Evolutionary conservation across 306 rosid species (phyloP).

Genomic region (Medicago truncatula): MtrunA17r5.0-ANR NC_053043.1:14182001-14182500

Average conservation of each 20-base stretch:
- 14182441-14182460: conserved; percentile 57
- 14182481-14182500: conserved; percentile 62
- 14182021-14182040: conserved; percentile 47
- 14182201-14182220: conserved; percentile 45
- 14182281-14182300: conserved; percentile 58
- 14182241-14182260: conserved; percentile 58
- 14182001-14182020: conserved; percentile 52
- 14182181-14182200: conserved; percentile 48
- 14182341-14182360: conserved; percentile 71
- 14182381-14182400: conserved; percentile 61
- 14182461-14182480: conserved; percentile 66
- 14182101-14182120: conserved; percentile 58
- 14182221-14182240: conserved; percentile 54
- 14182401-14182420: conserved; percentile 61
- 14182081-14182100: conserved; percentile 65
- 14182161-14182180: conserved; percentile 59
- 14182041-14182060: conserved; percentile 49
- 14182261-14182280: conserved; percentile 61
- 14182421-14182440: conserved; percentile 64
- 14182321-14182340: conserved; percentile 63
- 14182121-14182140: conserved; percentile 50
- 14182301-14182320: conserved; percentile 60
- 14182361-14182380: conserved; percentile 71
- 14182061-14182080: conserved; percentile 57
- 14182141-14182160: conserved; percentile 46